A percentile compares a stretch with the other conserved stretches of the same genome.
phyloP scores from a whole-genome alignment of 495 filamentous ascomycete species.

The Aspergillus nanangensis region DNA sequence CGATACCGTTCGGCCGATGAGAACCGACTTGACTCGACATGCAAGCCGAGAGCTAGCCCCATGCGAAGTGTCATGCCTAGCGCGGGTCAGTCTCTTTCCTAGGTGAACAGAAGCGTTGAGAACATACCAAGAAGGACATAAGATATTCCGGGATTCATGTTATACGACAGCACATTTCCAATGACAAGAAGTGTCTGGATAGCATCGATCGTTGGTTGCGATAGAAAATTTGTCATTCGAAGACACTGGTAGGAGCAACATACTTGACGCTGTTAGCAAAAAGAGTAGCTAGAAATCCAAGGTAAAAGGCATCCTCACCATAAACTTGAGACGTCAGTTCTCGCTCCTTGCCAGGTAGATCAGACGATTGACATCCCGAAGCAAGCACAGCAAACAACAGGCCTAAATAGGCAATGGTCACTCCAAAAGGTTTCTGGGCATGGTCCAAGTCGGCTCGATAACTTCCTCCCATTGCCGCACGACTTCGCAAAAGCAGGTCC shows the following conservation, averaged over 20 bases:
- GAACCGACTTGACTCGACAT: conserved; percentile 47
- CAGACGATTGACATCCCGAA: conserved; percentile 76
- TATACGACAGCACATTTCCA: conserved; percentile 58
- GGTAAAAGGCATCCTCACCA: conserved; percentile 25
- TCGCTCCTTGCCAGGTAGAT: conserved; percentile 55
- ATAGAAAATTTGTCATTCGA: conserved; percentile 58
- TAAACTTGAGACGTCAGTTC: conserved; percentile 58
- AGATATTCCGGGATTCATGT: conserved; percentile 61
- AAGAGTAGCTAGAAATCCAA: neutral
- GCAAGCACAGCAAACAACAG: conserved; percentile 76
- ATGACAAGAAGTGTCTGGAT: conserved; percentile 56
- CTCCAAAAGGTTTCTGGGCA: conserved; percentile 46
- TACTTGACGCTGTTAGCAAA: conserved; percentile 26
- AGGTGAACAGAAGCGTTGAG: neutral
- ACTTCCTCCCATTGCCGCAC: conserved; percentile 45
- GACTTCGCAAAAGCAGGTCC: conserved; percentile 61
- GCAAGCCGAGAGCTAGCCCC: conserved; percentile 53
- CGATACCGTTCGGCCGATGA: conserved; percentile 35
- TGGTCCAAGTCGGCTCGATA: conserved; percentile 32
- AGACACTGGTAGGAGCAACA: conserved; percentile 62
- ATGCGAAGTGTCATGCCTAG: conserved; percentile 54
- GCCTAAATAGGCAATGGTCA: conserved; percentile 62
- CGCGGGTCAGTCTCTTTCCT: neutral
- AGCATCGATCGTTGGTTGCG: conserved; percentile 52
- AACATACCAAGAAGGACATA: conserved; percentile 49